Conservation (phyloP, 2,329 filamentous ascomycete species). For the Pseudocercospora cruenta region DNA sequence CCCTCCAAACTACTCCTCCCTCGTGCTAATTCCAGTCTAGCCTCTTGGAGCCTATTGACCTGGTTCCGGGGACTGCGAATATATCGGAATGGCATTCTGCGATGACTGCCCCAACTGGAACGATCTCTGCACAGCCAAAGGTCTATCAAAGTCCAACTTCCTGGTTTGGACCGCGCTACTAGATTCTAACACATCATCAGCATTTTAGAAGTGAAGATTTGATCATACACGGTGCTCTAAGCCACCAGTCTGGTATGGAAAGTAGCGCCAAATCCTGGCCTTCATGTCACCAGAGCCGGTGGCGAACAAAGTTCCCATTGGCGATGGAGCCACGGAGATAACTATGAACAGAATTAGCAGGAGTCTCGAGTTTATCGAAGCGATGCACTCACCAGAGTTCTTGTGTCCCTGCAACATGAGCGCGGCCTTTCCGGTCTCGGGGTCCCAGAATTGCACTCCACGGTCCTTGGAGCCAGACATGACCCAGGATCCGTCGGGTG, state of each 20-base stretch:
- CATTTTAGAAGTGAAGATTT: neutral
- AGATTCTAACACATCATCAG: constrained; percentile 10
- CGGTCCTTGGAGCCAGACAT: constrained; percentile 96
- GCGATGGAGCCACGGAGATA: constrained; percentile 94
- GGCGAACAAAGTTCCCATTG: constrained; percentile 83
- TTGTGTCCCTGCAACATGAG: constrained; percentile 99
- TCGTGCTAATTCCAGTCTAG: neutral
- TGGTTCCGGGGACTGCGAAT: neutral
- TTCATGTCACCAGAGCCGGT: constrained; percentile 98
- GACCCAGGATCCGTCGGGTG: constrained; percentile 92
- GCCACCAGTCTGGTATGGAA: constrained; percentile 20
- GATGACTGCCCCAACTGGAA: neutral
- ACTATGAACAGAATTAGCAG: constrained; percentile 55
- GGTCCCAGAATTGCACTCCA: constrained; percentile 98
- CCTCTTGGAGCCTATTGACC: neutral
- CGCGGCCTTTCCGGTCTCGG: constrained; percentile 87
- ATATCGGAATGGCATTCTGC: neutral
- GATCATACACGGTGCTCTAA: neutral
- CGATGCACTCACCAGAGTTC: constrained; percentile 72
- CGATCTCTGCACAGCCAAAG: neutral
- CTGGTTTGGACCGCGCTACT: neutral
- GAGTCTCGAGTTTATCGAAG: neutral
- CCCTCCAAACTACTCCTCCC: neutral
- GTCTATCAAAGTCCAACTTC: neutral
- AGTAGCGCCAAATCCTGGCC: constrained; percentile 92